These are phyloP conservation scores for Thymus mandschuricus DNA, from an alignment of 257 asterid genomes.

Conservation along the genomic window DNA sequence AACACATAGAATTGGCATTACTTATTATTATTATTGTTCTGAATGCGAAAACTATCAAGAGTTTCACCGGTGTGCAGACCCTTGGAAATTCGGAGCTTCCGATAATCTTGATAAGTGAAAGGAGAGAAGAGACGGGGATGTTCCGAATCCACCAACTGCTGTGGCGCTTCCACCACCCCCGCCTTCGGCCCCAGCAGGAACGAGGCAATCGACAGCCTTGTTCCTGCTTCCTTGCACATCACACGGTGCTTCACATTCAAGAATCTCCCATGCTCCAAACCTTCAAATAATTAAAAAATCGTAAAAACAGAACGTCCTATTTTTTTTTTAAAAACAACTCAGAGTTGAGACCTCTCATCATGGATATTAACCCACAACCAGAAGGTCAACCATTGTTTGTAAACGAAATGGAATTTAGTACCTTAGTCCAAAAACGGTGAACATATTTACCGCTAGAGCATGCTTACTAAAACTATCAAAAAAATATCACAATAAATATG, in stretches of 20 bases:
- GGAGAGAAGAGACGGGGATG: slow-evolving; percentile 51
- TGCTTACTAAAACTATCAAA: no score
- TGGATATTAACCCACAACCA: no score
- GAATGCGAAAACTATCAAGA: slow-evolving; percentile 36
- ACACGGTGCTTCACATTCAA: slow-evolving; percentile 66
- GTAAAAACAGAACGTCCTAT: background rate
- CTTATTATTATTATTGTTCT: background rate
- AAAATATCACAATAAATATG: background rate
- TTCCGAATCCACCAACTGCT: slow-evolving; percentile 43
- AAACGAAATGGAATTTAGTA: no score
- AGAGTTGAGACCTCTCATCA: no score
- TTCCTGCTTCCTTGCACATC: slow-evolving; percentile 51
- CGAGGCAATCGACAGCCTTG: slow-evolving; percentile 48
- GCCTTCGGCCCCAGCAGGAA: slow-evolving; percentile 56
- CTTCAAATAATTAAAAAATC: slow-evolving; percentile 23
- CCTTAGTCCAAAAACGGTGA: no score
- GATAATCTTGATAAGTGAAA: slow-evolving; percentile 47
- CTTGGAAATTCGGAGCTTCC: slow-evolving; percentile 34
- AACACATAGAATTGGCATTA: background rate
- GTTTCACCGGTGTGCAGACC: slow-evolving; percentile 39
- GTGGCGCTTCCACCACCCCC: slow-evolving; percentile 44
- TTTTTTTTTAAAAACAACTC: background rate
- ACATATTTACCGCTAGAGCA: no score
- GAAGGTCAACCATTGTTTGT: no score
- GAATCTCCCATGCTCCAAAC: slow-evolving; percentile 72